A percentile compares a stretch with the other conserved stretches of the same genome.
Conservation (phyloP, 805 yeast genomes). For the Metschnikowia lunata region DNA sequence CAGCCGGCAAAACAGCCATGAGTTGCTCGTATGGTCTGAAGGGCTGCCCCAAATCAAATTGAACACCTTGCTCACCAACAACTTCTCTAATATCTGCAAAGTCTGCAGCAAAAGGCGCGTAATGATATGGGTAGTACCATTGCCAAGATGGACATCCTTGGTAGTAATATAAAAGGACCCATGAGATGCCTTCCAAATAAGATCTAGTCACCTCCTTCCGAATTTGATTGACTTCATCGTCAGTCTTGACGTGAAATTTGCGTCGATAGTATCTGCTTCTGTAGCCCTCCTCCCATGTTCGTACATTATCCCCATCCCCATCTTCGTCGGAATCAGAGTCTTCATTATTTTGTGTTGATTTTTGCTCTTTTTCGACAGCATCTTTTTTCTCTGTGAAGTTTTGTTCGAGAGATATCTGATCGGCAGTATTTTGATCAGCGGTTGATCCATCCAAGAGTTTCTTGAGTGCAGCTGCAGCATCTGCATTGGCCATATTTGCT, state of each 20-base stretch:
- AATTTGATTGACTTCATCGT: conserved; percentile 50
- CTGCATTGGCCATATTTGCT: conserved; percentile 67
- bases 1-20: conserved; percentile 94
- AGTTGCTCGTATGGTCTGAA: conserved; percentile 89
- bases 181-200: conserved; percentile 93
- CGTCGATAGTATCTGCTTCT: conserved; percentile 71
- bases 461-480: conserved; percentile 60
- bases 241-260: conserved; percentile 60
- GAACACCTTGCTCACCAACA: conserved; percentile 42
- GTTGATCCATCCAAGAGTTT: conserved; percentile 31
- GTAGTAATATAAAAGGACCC: conserved; percentile 91
- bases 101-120: conserved; percentile 96
- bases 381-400: conserved; percentile 25
- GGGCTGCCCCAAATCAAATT: conserved; percentile 68
- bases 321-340: conserved; percentile 7
- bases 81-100: conserved; percentile 53
- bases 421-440: conserved; percentile 10
- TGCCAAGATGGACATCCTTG: conserved; percentile 99
- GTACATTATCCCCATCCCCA: conserved; percentile 44
- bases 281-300: conserved; percentile 85
- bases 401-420: conserved; percentile 21
- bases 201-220: conserved; percentile 59
- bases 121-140: conserved; percentile 96
- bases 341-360: conserved; percentile 20
- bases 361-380: conserved; percentile 1